These are phyloP conservation scores for Apiospora kogelbergensis DNA, from an alignment of 2,329 filamentous ascomycete species.

Conservation along the genomic window DNA sequence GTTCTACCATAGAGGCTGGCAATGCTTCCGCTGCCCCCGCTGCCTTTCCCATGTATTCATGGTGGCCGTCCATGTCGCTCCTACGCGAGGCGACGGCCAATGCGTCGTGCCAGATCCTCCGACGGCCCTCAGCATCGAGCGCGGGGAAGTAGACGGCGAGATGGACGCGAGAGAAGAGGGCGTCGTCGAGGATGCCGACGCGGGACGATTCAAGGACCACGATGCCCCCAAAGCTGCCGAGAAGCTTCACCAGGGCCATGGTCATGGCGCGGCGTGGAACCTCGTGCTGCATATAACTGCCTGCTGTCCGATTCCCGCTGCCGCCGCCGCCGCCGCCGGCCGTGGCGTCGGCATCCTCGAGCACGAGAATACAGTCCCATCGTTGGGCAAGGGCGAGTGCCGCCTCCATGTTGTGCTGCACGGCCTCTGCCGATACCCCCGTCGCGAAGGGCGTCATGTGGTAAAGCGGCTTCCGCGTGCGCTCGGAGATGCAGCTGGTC, in stretches of 20 bases:
- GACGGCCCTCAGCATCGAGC: background rate
- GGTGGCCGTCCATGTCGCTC: too few relatives aligned
- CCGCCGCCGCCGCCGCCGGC: background rate
- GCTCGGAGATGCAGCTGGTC: background rate
- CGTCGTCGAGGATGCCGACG: background rate
- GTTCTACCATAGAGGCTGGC: background rate
- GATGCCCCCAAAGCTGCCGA: background rate
- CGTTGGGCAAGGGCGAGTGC: background rate
- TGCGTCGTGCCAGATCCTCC: background rate
- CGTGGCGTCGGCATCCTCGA: background rate
- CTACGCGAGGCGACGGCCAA: background rate
- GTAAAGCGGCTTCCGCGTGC: background rate
- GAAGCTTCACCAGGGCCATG: background rate
- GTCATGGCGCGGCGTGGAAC: background rate
- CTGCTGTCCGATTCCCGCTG: too few relatives aligned
- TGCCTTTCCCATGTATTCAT: background rate
- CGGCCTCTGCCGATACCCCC: background rate
- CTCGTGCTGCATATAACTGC: background rate
- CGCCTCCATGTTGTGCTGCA: background rate
- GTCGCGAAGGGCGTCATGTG: slow-evolving; percentile 4
- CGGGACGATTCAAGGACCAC: background rate
- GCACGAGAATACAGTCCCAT: background rate
- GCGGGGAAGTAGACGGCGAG: background rate
- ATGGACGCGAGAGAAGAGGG: background rate
- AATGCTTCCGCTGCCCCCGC: background rate